Evolutionary conservation across 768 basidiomycete species (phyloP).

Genomic region (Trametes villosa): DNA sequence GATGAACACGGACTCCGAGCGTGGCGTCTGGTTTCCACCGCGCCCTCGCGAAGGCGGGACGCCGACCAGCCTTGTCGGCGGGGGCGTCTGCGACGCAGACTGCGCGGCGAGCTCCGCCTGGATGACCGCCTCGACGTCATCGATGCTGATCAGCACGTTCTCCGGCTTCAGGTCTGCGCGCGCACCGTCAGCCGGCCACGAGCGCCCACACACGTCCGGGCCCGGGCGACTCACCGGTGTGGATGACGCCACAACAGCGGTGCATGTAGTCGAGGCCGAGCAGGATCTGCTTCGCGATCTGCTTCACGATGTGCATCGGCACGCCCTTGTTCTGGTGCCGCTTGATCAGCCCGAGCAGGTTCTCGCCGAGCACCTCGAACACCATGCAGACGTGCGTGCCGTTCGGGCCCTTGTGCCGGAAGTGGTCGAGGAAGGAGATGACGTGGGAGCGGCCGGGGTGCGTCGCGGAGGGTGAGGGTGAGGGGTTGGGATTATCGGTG

Average conservation of each 20-base stretch:
- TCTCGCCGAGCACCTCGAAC: constrained; percentile 98
- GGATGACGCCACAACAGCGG: constrained; percentile 94
- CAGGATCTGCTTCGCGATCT: constrained; percentile 96
- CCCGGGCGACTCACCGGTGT: constrained; percentile 72
- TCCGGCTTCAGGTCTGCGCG: constrained; percentile 90
- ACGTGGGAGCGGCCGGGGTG: constrained; percentile 94
- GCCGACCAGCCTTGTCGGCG: constrained; percentile 75
- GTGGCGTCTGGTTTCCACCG: constrained; percentile 95
- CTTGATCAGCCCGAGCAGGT: constrained; percentile 94
- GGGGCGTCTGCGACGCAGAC: constrained; percentile 49
- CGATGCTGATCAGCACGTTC: constrained; percentile 96
- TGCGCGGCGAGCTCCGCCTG: constrained; percentile 71
- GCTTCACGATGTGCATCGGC: constrained; percentile 88
- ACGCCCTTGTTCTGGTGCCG: constrained; percentile 98
- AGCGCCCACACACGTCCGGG: no score
- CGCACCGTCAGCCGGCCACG: no score
- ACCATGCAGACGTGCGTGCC: constrained; percentile 99
- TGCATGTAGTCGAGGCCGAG: constrained; percentile 98
- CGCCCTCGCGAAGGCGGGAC: constrained; percentile 93
- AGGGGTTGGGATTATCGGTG: constrained; percentile 52
- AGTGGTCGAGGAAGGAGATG: constrained; percentile 97
- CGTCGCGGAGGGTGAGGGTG: constrained; percentile 61
- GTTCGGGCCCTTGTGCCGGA: constrained; percentile 94
- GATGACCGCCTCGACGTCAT: constrained; percentile 94
- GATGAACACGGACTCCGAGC: constrained; percentile 81